phyloP scores from a whole-genome alignment of 495 filamentous ascomycete species.

The Cenococcum geophilum region DNA sequence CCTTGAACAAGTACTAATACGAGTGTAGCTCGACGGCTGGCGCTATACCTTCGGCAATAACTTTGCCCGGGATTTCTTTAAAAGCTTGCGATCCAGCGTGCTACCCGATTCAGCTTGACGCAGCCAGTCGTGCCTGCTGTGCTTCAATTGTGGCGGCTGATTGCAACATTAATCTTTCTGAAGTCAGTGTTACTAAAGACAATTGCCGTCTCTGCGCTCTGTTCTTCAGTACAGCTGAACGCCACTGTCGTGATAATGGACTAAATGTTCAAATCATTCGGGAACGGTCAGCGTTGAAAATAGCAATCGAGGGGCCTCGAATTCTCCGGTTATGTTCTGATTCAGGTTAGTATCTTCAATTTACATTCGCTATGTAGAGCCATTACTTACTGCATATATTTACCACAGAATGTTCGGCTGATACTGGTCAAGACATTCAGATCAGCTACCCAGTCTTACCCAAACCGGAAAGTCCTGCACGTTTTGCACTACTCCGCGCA shows the following conservation, averaged over 20 bases:
- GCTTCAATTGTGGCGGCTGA: conserved; percentile 7
- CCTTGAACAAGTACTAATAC: no score
- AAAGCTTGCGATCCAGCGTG: conserved; percentile 7
- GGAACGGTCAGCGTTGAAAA: conserved; percentile 7
- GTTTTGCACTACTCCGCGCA: no score
- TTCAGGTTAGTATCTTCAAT: conserved; percentile 17
- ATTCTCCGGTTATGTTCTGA: conserved; percentile 10
- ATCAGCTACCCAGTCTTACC: conserved; percentile 6
- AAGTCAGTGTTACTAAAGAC: conserved; percentile 5
- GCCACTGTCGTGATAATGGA: conserved; percentile 2
- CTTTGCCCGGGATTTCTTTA: conserved; percentile 7
- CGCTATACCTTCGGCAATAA: conserved; percentile 7
- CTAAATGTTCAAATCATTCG: conserved; percentile 4
- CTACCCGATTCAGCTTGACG: conserved; percentile 8
- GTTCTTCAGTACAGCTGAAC: conserved; percentile 6
- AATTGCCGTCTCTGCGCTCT: conserved; percentile 11
- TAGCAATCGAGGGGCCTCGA: conserved; percentile 4
- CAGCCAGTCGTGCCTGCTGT: conserved; percentile 6
- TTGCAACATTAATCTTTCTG: no score
- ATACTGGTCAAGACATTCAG: not conserved
- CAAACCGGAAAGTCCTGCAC: conserved; percentile 4
- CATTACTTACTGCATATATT: conserved; percentile 7
- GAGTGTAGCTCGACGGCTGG: conserved; percentile 12
- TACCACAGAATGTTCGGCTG: conserved; percentile 1
- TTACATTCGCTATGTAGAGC: not conserved